phyloP scores from a whole-genome alignment of 2,329 filamentous ascomycete species.

The Samsoniella hepiali region DNA sequence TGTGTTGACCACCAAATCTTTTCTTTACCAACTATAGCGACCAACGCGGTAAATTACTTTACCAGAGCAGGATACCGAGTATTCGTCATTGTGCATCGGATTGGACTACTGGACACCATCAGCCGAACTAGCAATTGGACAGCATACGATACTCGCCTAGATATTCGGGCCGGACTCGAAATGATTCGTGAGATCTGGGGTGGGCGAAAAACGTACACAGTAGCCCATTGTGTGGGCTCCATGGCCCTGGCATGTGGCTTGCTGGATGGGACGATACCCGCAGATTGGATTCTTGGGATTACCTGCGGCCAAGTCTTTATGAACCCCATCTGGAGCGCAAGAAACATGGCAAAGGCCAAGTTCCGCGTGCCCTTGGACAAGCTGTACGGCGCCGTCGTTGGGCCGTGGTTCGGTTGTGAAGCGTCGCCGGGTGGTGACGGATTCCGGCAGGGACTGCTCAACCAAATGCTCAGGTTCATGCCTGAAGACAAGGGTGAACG shows the following conservation, averaged over 20 bases:
- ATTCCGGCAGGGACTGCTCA: conserved; percentile 24
- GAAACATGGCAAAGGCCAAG: conserved; percentile 60
- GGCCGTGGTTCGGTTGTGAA: not conserved
- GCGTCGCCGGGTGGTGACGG: not conserved
- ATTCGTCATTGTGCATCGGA: conserved; percentile 56
- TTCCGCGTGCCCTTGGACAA: conserved; percentile 43
- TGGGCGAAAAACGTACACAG: conserved; percentile 47
- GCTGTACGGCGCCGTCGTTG: not conserved
- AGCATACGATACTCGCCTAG: conserved; percentile 57
- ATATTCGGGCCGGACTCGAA: conserved; percentile 54
- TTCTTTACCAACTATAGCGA: conserved; percentile 59
- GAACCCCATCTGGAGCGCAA: conserved; percentile 55
- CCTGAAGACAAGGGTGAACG: conserved; percentile 53
- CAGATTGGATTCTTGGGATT: conserved; percentile 55
- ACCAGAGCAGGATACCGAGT: conserved; percentile 58
- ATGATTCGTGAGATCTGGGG: conserved; percentile 44
- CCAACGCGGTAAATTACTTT: conserved; percentile 63
- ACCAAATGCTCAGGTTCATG: conserved; percentile 57
- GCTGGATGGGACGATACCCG: conserved; percentile 58
- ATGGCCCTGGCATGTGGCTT: conserved; percentile 58
- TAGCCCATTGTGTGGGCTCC: conserved; percentile 63
- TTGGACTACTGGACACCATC: conserved; percentile 50
- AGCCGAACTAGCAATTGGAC: conserved; percentile 48
- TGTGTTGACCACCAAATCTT: conserved; percentile 62
- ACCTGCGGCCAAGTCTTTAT: conserved; percentile 61